phyloP scores from a whole-genome alignment of 2,329 filamentous ascomycete genomes.

The Cercospora berteroae region DNA sequence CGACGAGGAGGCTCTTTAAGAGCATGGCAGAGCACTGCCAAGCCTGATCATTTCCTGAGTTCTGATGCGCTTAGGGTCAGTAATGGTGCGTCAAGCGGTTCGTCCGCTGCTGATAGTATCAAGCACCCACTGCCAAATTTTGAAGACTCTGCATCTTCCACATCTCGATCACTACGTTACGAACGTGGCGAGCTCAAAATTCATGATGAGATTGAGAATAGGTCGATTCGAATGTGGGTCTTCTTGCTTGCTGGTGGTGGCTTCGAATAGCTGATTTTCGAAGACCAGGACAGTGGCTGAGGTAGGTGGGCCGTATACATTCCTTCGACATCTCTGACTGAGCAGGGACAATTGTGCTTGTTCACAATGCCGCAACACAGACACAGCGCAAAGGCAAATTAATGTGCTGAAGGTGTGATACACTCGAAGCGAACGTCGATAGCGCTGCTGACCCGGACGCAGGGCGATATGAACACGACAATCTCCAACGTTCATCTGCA shows the following conservation, averaged over 20 bases:
- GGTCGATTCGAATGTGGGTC: slow-evolving; percentile 21
- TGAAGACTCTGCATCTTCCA: slow-evolving; percentile 9
- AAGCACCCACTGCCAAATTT: slow-evolving; percentile 24
- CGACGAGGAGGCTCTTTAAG: slow-evolving; percentile 15
- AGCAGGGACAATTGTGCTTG: slow-evolving; percentile 33
- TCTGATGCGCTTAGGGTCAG: slow-evolving; percentile 15
- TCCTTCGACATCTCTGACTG: neutral
- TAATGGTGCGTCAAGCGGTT: neutral
- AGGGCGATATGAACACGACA: slow-evolving; percentile 19
- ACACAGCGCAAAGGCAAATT: slow-evolving; percentile 35
- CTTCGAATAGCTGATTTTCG: slow-evolving; percentile 4
- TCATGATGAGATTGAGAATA: slow-evolving; percentile 19
- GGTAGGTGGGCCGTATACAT: slow-evolving; percentile 10
- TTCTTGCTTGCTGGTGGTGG: neutral
- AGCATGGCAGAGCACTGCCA: slow-evolving; percentile 18
- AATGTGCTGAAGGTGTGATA: slow-evolving; percentile 32
- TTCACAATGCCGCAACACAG: slow-evolving; percentile 31
- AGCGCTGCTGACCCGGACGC: neutral
- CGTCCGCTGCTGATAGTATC: neutral
- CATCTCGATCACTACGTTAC: slow-evolving; percentile 14
- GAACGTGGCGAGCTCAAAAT: slow-evolving; percentile 23
- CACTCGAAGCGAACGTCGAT: neutral
- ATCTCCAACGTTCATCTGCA: slow-evolving; percentile 17
- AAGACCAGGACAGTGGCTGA: slow-evolving; percentile 27
- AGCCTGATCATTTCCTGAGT: slow-evolving; percentile 21